Percentiles rank a stretch among this genome's conserved stretches.
phyloP scores from a whole-genome alignment of 2,329 filamentous ascomycete species.

The Chaetothyriales sp. region DNA sequence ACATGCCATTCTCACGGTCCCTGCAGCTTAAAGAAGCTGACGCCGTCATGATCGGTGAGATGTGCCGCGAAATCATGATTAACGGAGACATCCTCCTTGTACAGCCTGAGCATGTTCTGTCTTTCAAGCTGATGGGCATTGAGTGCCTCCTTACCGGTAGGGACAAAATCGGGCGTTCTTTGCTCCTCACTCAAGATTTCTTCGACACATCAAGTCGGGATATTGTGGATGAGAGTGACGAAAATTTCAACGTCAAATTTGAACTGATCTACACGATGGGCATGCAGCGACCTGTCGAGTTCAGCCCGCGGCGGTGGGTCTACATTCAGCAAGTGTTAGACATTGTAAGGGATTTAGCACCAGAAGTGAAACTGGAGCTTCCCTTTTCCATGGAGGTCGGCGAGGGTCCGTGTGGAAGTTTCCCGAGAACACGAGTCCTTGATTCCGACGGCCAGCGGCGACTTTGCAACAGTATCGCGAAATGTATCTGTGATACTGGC shows the following conservation, averaged over 20 bases:
- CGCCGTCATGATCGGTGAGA: conserved; percentile 24
- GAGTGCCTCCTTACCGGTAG: conserved; percentile 32
- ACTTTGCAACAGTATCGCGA: conserved; percentile 19
- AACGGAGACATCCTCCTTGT: conserved; percentile 44
- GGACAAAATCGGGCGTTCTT: conserved; percentile 18
- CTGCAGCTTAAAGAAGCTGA: conserved; percentile 19
- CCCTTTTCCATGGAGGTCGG: conserved; percentile 1
- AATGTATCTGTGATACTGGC: conserved; percentile 32
- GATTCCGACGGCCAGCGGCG: conserved; percentile 23
- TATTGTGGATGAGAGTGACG: conserved; percentile 52
- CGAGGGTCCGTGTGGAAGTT: conserved; percentile 22
- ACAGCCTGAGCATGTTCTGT: conserved; percentile 52
- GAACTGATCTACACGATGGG: conserved; percentile 53
- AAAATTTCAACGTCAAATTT: conserved; percentile 47
- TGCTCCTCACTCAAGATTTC: conserved; percentile 33
- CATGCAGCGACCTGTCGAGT: conserved; percentile 36
- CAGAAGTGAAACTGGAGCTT: not conserved
- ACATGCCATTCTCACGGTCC: conserved; percentile 36
- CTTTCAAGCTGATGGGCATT: conserved; percentile 48
- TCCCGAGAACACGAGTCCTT: conserved; percentile 40
- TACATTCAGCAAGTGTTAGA: conserved; percentile 37
- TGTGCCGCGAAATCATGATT: conserved; percentile 35
- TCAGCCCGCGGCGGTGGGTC: conserved; percentile 43
- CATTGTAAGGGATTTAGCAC: conserved; percentile 1
- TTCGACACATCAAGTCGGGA: conserved; percentile 38